These are phyloP conservation scores for Rhizopogon sp. DNA, from an alignment of 768 basidiomycete genomes.

Conservation along the genomic window DNA sequence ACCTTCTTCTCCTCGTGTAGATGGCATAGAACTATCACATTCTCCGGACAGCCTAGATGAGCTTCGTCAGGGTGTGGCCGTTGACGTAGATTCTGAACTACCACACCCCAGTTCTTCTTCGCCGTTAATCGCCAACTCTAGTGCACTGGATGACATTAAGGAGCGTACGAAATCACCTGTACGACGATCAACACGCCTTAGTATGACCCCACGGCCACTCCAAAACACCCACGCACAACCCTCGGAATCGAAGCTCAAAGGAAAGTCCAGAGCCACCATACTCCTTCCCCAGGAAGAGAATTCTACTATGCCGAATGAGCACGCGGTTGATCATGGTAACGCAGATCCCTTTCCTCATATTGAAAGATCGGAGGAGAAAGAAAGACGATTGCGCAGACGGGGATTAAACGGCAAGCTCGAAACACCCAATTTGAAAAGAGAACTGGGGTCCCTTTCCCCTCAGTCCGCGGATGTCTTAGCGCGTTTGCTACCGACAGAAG, in stretches of 20 bases:
- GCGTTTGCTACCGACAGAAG: conserved; percentile 28
- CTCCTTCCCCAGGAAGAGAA: neutral
- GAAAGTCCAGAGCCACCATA: conserved; percentile 14
- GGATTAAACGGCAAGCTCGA: conserved; percentile 24
- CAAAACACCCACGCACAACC: conserved; percentile 5
- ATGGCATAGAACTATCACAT: conserved; percentile 3
- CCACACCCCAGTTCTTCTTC: neutral
- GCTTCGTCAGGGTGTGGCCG: neutral
- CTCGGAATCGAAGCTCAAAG: conserved; percentile 16
- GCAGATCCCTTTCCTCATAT: neutral
- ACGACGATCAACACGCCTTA: conserved; percentile 35
- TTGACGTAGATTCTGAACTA: neutral
- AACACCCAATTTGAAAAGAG: conserved; percentile 26
- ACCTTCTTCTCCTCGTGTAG: neutral
- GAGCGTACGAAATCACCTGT: conserved; percentile 18
- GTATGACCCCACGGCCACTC: conserved; percentile 23
- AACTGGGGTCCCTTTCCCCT: conserved; percentile 57
- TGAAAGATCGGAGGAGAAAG: neutral
- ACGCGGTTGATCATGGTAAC: neutral
- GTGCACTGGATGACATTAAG: neutral
- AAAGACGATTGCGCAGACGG: conserved; percentile 21
- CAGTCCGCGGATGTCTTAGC: conserved; percentile 41
- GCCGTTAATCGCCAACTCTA: conserved; percentile 4
- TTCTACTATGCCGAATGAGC: neutral
- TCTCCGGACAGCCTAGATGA: neutral